These are phyloP conservation scores for Ormosia semicastrata DNA, from an alignment of 306 rosid genomes.

Conservation along the genomic window DNA sequence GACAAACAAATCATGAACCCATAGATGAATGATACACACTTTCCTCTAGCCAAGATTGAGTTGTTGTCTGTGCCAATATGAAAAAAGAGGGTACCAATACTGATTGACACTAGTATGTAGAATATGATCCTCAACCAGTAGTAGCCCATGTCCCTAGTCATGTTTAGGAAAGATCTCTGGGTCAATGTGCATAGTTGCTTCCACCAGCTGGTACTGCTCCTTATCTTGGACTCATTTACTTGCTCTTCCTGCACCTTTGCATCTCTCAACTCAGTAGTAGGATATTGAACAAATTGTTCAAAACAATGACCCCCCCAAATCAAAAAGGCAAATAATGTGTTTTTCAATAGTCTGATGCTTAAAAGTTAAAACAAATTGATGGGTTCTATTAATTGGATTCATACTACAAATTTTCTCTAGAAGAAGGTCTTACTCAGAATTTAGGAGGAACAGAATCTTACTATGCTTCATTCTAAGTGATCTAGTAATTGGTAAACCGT, in stretches of 20 bases:
- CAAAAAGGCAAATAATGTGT: background rate
- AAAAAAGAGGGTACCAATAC: constrained; percentile 60
- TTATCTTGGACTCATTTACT: constrained; percentile 26
- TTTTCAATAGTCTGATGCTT: background rate
- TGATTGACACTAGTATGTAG: constrained; percentile 49
- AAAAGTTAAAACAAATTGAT: background rate
- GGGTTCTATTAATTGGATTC: background rate
- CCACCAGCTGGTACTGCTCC: constrained; percentile 50
- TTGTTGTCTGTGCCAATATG: constrained; percentile 52
- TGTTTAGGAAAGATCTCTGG: constrained; percentile 54
- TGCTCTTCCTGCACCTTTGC: constrained; percentile 42
- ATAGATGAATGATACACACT: constrained; percentile 57
- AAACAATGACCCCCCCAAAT: background rate
- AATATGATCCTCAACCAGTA: constrained; percentile 66
- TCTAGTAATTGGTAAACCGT: background rate
- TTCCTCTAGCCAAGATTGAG: constrained; percentile 61
- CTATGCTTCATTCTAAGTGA: background rate
- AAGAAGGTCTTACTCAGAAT: background rate
- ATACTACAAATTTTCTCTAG: background rate
- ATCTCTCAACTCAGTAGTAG: background rate
- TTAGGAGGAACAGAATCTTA: background rate
- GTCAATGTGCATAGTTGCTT: constrained; percentile 60
- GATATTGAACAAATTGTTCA: background rate
- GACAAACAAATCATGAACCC: constrained; percentile 79
- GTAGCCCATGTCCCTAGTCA: constrained; percentile 70